Evolutionary conservation across 768 basidiomycete species (phyloP).

Genomic region (Austroboletus festivus): DNA sequence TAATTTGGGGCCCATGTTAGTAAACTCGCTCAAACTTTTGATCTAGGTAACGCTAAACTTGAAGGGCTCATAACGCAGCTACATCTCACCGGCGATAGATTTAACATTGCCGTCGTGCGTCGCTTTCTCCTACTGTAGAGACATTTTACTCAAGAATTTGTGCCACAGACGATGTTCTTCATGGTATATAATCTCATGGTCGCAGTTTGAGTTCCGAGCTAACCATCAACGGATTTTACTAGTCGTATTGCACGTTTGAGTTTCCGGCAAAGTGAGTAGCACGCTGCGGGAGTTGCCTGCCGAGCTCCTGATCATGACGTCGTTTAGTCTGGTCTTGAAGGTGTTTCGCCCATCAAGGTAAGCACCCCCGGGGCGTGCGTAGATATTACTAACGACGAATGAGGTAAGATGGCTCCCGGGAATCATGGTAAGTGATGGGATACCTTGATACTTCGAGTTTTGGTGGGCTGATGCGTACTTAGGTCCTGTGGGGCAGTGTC

Average conservation of each 20-base stretch:
- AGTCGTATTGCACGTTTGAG: conserved; percentile 46
- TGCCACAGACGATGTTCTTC: conserved; percentile 62
- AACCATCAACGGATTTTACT: neutral
- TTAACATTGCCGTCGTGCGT: conserved; percentile 63
- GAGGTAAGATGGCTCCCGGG: conserved; percentile 64
- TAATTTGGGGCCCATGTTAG: no score
- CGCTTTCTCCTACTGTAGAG: neutral
- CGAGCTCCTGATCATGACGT: neutral
- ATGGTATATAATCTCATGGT: conserved; percentile 42
- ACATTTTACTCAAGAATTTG: neutral
- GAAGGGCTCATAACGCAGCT: conserved; percentile 60
- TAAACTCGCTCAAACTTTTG: neutral
- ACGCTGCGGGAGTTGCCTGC: no score
- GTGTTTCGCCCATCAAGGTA: conserved; percentile 62
- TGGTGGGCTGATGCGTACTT: neutral
- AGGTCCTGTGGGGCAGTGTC: conserved; percentile 64
- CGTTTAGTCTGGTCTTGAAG: conserved; percentile 44
- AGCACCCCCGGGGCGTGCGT: conserved; percentile 11
- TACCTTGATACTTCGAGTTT: neutral
- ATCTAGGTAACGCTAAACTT: conserved; percentile 57
- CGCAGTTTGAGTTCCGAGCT: neutral
- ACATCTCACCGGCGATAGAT: conserved; percentile 53
- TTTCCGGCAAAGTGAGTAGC: conserved; percentile 59
- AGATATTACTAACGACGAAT: conserved; percentile 3
- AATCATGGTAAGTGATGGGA: conserved; percentile 56